Base-by-base conservation (phyloP, 257 asterid species). In the Plantago ovata region DNA sequence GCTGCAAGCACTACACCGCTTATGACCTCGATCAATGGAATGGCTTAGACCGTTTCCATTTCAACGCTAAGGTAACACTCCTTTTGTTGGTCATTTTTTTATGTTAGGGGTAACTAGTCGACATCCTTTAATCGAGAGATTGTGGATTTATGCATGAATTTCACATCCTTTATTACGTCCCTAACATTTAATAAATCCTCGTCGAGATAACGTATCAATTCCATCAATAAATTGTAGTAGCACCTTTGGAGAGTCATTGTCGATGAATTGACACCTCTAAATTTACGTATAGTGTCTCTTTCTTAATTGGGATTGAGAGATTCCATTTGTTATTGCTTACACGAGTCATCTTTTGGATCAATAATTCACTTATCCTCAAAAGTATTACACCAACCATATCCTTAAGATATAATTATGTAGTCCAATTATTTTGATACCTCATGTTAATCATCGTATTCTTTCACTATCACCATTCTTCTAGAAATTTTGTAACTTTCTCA, bases 1-100 rank as follows among this genome's bases (percentile, higher is more conserved):
- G 97, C 36, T 89, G 97, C 70, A 89, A 89, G 52, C 97, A 89
- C 48, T 89, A 82, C 48, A 89, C 95, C 10, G 97, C 97, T 32
- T 89, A 89, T 65, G 97, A 89, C 72, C 81, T 89, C 32, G 95
- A 89, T 62, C 16, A 56, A 13, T 86, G 97, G 97, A 84, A 81
- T 53, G 94, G 94, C 18, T 22, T 70, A 0, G 88, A 89, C 55
- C 79, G 97, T 0, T 86, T 66, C 72, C 93, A 80, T 70, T 89
- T 84, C 67, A 82, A 89, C 60, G 97, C 97, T 36, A 86, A 66
- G 92, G 96, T 89, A 75, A n/a, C n/a, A n/a, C n/a, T n/a, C n/a
- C n/a, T n/a, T n/a, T n/a, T n/a, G n/a, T n/a, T n/a, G n/a, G n/a
- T n/a, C n/a, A n/a, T n/a, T n/a, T n/a, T n/a, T n/a, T n/a, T n/a